Conservation (phyloP, 306 rosid species). For the Acacia acuminata region DNA sequence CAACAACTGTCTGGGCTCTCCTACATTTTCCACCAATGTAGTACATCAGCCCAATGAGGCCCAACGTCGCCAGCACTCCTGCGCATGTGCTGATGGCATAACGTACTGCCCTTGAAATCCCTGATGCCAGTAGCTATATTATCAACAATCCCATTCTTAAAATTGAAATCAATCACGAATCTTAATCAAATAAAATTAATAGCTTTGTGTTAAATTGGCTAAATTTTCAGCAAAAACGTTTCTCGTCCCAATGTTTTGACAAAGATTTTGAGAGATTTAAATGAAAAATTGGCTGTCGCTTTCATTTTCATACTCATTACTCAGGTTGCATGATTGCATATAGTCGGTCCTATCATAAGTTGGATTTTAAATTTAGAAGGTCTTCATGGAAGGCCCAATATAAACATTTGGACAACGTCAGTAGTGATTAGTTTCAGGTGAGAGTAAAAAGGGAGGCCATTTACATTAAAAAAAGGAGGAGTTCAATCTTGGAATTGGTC, state of each 20-base stretch:
- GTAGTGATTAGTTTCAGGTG: not conserved
- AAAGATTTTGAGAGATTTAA: not conserved
- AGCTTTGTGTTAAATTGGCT: no score
- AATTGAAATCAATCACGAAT: no score
- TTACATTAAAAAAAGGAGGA: no score
- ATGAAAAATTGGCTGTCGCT: not conserved
- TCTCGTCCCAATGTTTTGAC: no score
- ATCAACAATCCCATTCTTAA: not conserved
- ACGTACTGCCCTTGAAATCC: slow-evolving; percentile 49
- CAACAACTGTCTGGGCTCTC: slow-evolving; percentile 11
- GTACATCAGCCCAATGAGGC: slow-evolving; percentile 48
- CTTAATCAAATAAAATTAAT: no score
- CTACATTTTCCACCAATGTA: slow-evolving; percentile 37
- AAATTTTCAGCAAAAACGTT: no score
- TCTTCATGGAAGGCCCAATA: not conserved
- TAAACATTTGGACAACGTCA: not conserved
- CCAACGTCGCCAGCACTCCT: slow-evolving; percentile 47
- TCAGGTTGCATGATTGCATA: not conserved
- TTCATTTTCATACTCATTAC: not conserved
- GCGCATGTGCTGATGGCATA: slow-evolving; percentile 51
- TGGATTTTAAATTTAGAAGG: not conserved
- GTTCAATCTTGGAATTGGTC: no score
- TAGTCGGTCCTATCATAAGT: not conserved
- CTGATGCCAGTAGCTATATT: slow-evolving; percentile 32
- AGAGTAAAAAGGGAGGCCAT: no score